Percentiles rank a stretch among this genome's conserved stretches.
Conservation (phyloP, 2,329 filamentous ascomycete genomes). For the Pestalotiopsis sp. region DNA sequence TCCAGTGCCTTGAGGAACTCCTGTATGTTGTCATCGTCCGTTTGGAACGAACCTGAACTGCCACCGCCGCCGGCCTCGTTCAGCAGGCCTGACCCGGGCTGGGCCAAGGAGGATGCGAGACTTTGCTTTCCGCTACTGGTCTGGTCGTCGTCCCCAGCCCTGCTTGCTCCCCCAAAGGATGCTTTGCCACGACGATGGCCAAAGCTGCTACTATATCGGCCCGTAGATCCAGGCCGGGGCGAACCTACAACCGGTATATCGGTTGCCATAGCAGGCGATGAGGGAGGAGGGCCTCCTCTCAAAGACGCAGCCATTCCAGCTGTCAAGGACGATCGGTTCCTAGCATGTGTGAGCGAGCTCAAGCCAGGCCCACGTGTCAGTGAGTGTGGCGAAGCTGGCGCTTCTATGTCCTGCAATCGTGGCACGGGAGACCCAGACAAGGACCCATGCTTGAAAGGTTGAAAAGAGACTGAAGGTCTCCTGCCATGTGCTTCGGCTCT, state of each 20-base stretch:
- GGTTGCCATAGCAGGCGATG: conserved; percentile 35
- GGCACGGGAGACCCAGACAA: conserved; percentile 83
- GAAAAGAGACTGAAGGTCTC: conserved; percentile 85
- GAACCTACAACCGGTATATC: conserved; percentile 73
- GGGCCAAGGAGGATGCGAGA: conserved; percentile 67
- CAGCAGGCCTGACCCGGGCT: conserved; percentile 79
- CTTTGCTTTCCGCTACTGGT: conserved; percentile 81
- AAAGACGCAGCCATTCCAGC: conserved; percentile 76
- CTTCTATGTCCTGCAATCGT: conserved; percentile 50
- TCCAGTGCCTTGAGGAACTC: conserved; percentile 91
- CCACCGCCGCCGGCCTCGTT: conserved; percentile 69
- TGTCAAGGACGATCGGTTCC: conserved; percentile 73
- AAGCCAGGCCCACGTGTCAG: conserved; percentile 50
- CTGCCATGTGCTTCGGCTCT: conserved; percentile 60
- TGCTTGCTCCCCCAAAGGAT: conserved; percentile 75
- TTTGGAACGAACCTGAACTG: conserved; percentile 67
- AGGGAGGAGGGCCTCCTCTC: conserved; percentile 64
- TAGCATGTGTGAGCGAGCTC: conserved; percentile 56
- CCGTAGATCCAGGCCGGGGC: conserved; percentile 76
- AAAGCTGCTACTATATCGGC: conserved; percentile 92
- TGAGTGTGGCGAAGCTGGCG: conserved; percentile 59
- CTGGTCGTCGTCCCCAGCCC: conserved; percentile 70
- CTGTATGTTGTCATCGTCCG: conserved; percentile 90
- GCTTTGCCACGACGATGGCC: conserved; percentile 79
- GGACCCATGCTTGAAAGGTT: conserved; percentile 95